These are phyloP conservation scores for Neonectria neomacrospora DNA, from an alignment of 2,329 filamentous ascomycete species.

Conservation along the genomic window DNA sequence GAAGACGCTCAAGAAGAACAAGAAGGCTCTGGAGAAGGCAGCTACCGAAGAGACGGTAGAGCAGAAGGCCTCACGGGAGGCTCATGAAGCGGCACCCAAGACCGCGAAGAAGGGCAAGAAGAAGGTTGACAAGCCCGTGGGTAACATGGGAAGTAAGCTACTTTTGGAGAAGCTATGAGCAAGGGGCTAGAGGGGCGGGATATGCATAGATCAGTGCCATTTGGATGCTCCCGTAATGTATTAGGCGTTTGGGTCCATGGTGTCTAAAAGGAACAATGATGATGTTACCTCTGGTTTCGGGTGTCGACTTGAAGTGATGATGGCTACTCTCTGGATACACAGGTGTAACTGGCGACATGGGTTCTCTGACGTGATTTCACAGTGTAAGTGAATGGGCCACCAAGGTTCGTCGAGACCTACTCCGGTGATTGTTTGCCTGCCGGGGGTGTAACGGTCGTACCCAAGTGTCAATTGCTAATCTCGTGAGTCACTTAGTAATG, in stretches of 20 bases:
- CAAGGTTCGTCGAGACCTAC: background rate
- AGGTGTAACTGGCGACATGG: background rate
- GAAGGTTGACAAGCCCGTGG: slow-evolving; percentile 59
- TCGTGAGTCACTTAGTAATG: no score
- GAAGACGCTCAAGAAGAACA: slow-evolving; percentile 77
- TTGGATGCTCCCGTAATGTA: slow-evolving; percentile 23
- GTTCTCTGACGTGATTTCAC: background rate
- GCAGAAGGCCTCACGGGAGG: slow-evolving; percentile 63
- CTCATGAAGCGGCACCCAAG: slow-evolving; percentile 59
- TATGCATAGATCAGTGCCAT: slow-evolving; percentile 21
- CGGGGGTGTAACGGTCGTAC: background rate
- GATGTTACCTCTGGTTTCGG: slow-evolving; percentile 19
- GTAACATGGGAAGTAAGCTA: slow-evolving; percentile 71
- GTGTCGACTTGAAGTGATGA: background rate
- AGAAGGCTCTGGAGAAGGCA: slow-evolving; percentile 75
- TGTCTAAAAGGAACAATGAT: slow-evolving; percentile 26
- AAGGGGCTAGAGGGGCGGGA: slow-evolving; percentile 16
- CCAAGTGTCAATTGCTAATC: background rate
- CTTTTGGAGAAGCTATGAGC: slow-evolving; percentile 66
- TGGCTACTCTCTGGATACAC: background rate
- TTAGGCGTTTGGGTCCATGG: slow-evolving; percentile 24
- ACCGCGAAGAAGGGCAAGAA: slow-evolving; percentile 55
- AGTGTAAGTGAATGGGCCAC: background rate
- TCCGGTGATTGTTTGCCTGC: background rate
- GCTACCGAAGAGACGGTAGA: slow-evolving; percentile 67